Percentiles rank a stretch among this genome's conserved stretches.
Evolutionary conservation across 768 basidiomycete species (phyloP).

Genomic region (Sutorius australiensis): DNA sequence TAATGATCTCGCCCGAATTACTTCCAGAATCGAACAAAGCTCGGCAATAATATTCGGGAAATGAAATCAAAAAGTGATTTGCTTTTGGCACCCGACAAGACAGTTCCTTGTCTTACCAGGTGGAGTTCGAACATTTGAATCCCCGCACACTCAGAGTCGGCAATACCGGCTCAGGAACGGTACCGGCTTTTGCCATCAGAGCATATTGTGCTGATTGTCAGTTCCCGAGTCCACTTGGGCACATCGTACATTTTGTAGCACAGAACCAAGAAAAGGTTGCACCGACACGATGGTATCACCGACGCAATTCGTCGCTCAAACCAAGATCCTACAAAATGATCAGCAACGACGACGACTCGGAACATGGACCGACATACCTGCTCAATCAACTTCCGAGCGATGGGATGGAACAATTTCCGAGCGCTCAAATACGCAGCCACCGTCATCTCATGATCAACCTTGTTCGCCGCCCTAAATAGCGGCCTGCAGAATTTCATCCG

Average conservation of each 20-base stretch:
- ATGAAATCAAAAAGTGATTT: not conserved
- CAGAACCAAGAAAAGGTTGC: no score
- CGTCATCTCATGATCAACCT: slow-evolving; percentile 36
- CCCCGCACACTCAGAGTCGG: no score
- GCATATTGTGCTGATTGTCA: no score
- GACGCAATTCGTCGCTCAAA: not conserved
- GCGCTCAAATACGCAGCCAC: slow-evolving; percentile 33
- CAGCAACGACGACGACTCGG: not conserved
- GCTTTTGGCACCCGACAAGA: not conserved
- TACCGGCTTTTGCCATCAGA: no score
- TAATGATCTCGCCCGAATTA: not conserved
- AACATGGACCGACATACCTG: slow-evolving; percentile 33
- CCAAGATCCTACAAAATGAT: slow-evolving; percentile 24
- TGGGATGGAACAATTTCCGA: slow-evolving; percentile 45
- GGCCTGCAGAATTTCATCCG: slow-evolving; percentile 58
- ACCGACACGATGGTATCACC: not conserved
- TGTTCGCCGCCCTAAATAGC: slow-evolving; percentile 38
- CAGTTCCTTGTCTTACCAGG: no score
- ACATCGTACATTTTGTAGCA: no score
- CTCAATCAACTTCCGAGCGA: slow-evolving; percentile 47
- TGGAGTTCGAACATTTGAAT: no score
- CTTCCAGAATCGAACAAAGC: not conserved
- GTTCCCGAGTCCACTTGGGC: no score
- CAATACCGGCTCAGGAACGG: no score
- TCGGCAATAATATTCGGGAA: not conserved